Percentiles rank a stretch among this genome's conserved stretches.
phyloP scores from a whole-genome alignment of 805 yeast genomes.

The Wilhelminamyces savonicus region DNA sequence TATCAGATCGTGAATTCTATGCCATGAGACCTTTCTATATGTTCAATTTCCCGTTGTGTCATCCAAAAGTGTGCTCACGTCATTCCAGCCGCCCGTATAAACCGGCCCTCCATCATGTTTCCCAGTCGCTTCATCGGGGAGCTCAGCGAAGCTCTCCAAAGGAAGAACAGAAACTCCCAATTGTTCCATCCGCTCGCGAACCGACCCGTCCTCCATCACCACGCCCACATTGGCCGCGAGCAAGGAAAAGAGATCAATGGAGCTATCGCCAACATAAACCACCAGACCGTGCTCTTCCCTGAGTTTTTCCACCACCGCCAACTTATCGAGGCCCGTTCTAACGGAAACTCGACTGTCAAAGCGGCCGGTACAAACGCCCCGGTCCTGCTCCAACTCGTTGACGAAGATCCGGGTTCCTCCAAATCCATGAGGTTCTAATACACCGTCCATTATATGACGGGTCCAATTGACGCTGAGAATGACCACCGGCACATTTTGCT shows the following conservation, averaged over 20 bases:
- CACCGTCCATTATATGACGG: constrained; percentile 35
- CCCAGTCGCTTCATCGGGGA: no score
- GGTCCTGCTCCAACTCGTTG: constrained; percentile 45
- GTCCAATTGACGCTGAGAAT: constrained; percentile 65
- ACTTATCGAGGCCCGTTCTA: constrained; percentile 53
- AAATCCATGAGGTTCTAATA: constrained; percentile 15
- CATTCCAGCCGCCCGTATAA: no score
- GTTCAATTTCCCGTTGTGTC: no score
- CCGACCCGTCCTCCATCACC: constrained; percentile 33
- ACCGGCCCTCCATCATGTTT: no score
- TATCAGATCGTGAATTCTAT: no score
- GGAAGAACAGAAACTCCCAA: no score
- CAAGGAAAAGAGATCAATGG: constrained; percentile 45
- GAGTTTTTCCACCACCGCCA: constrained; percentile 11
- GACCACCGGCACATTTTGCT: constrained; percentile 25
- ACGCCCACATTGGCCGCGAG: constrained; percentile 42
- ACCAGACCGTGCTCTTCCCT: constrained; percentile 9
- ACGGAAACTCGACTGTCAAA: constrained; percentile 17
- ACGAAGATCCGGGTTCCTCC: constrained; percentile 26
- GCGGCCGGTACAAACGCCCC: constrained; percentile 22
- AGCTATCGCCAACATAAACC: constrained; percentile 57
- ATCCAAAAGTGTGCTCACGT: no score
- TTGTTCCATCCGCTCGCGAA: constrained; percentile 11
- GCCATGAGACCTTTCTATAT: no score
- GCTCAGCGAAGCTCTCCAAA: no score